phyloP scores from a whole-genome alignment of 257 asterid genomes.

The Nicotiana tabacum region DNA sequence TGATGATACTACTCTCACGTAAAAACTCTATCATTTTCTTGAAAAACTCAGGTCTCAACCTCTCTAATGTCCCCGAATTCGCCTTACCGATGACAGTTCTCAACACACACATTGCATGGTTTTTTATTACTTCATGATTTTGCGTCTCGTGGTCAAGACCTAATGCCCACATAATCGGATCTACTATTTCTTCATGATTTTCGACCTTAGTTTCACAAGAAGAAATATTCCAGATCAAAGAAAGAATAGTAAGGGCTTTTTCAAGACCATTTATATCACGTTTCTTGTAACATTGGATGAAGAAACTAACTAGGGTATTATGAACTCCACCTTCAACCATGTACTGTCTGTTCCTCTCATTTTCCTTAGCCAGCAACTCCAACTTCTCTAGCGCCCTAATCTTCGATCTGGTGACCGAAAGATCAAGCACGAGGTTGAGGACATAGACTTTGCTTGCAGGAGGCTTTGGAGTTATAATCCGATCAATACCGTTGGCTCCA shows the following conservation, averaged over 20 bases:
- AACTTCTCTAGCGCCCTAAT: conserved; percentile 30
- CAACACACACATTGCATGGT: conserved; percentile 27
- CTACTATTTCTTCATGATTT: conserved; percentile 21
- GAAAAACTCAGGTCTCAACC: conserved; percentile 37
- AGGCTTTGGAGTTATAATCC: conserved; percentile 31
- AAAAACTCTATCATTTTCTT: background rate
- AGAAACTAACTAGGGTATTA: conserved; percentile 8
- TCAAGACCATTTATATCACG: conserved; percentile 18
- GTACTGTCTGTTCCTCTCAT: conserved; percentile 22
- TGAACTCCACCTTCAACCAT: conserved; percentile 35
- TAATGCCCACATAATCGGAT: conserved; percentile 35
- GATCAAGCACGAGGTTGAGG: conserved; percentile 26
- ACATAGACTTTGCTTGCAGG: conserved; percentile 18
- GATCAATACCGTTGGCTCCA: conserved; percentile 18
- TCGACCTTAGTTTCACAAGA: background rate
- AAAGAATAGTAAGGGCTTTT: conserved; percentile 31
- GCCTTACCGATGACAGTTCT: conserved; percentile 17
- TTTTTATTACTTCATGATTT: background rate
- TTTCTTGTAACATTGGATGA: conserved; percentile 22
- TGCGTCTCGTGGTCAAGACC: background rate
- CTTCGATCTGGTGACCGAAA: conserved; percentile 16
- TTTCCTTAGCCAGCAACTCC: conserved; percentile 31
- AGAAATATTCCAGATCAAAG: conserved; percentile 8
- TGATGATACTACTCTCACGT: background rate
- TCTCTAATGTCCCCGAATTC: conserved; percentile 13